Base-by-base conservation (phyloP, 768 basidiomycete genomes). In the Tricholoma hemisulphureum region DNA sequence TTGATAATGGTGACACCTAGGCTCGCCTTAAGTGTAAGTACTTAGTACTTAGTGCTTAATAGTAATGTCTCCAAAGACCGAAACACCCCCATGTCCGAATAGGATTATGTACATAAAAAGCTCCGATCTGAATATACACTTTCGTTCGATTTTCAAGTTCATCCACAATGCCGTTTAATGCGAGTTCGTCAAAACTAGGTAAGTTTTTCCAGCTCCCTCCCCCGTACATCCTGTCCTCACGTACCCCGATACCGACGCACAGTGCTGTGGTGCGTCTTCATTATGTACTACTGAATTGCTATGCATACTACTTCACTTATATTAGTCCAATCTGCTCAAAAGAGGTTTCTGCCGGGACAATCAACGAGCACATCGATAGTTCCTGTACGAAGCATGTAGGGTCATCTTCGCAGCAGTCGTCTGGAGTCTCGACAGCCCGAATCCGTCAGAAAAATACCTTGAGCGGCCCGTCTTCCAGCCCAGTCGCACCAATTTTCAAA, bases 331-430 rank as follows among this genome's bases (percentile, higher is more conserved):
- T 82, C 46, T 85, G 83, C 64, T 75, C 73, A 5, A 69, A 67
- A 46, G 58, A 67, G 11, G 80, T 85, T 20, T 59, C 69, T 21
- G 73, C 76, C 45, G 61, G 60, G 41, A 57, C 66, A 56, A 84
- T 86, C 56, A 85, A 85, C 65, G 60, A 60, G 31, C 84, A 86
- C 53, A 67, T 86, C 16, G 84, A 86, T 61, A 77, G 71, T 35
- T 68, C 68, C 39, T 83, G 83, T 52, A 60, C 61, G n/a, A 59
- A 70, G 41, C 57, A 64, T 55, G 39, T 58, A 4, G 58, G 53
- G 11, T 24, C 57, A 8, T 51, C 66, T 6, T 51, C 61, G 20
- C 56, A 61, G 57, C 21, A 28, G 41, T 62, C 65, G 23, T 21
- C 45, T 24, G n/a, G 35, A 51, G 56, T 63, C 56, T 43, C 45